phyloP scores from a whole-genome alignment of 2,329 filamentous ascomycete species.

The Botryosphaeria agaves region DNA sequence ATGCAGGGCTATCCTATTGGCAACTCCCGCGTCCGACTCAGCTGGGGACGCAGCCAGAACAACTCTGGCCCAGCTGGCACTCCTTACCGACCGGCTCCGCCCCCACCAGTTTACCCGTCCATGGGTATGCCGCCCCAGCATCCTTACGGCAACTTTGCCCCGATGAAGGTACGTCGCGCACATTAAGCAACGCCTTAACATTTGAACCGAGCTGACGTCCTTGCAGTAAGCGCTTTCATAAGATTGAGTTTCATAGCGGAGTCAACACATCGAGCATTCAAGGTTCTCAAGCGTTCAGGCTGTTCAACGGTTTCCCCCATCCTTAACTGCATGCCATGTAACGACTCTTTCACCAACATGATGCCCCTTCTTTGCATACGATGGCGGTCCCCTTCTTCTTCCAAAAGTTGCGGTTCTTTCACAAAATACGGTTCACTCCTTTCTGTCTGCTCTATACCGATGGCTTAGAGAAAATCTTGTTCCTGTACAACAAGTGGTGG shows the following conservation, averaged over 20 bases:
- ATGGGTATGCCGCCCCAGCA: slow-evolving; percentile 51
- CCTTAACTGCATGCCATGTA: slow-evolving; percentile 16
- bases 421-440: neutral
- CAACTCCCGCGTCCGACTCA: slow-evolving; percentile 92
- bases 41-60: slow-evolving; percentile 97
- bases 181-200: neutral
- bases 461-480: neutral
- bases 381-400: neutral
- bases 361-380: neutral
- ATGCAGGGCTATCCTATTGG: slow-evolving; percentile 99
- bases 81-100: slow-evolving; percentile 86
- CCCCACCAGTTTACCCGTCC: slow-evolving; percentile 53
- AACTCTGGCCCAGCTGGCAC: slow-evolving; percentile 94
- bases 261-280: slow-evolving; percentile 6
- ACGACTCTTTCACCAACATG: slow-evolving; percentile 10
- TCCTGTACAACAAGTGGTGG: neutral
- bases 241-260: slow-evolving; percentile 2
- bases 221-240: slow-evolving; percentile 19
- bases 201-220: slow-evolving; percentile 7
- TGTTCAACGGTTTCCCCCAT: slow-evolving; percentile 14
- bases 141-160: slow-evolving; percentile 47
- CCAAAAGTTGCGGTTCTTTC: slow-evolving; percentile 17
- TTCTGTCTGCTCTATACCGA: neutral
- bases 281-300: slow-evolving; percentile 14
- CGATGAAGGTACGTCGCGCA: slow-evolving; percentile 39